Evolutionary conservation across 192 early-diverging fungal genomes (phyloP), one percentile per base, ranked within the genome.

Genomic region (Backusella parvicylindrica): DNA sequence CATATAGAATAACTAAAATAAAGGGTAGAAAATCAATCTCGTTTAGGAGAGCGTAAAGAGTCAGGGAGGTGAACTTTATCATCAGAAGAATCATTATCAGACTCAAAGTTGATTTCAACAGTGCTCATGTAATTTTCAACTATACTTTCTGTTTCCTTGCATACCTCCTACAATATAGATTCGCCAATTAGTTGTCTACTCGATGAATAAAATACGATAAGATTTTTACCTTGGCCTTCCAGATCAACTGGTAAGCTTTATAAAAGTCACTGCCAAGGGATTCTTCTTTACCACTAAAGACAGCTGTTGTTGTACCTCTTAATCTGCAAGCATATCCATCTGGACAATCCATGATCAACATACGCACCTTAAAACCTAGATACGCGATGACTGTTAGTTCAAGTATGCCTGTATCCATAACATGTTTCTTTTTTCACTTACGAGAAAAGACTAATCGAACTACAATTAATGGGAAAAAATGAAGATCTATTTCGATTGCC

Each of bases 361-460:
- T 64, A 64, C 53, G 23, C 21, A 60, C 21, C 23, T 28, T 26
- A 28, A 60, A 60, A 28, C 18, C 23, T 28, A 60, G 28, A 28
- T 60, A 60, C 63, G 63, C 63, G 63, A 64, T 64, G 32, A 30
- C 63, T 64, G 31, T 32, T 64, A 64, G 63, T 64, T 64, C 30
- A 33, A 32, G 11, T 64, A 64, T 64, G 30, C 63, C 63, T 64
- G 63, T 64, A 12, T 64, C 32, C 63, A 33, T 64, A 64, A 64
- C 31, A 64, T 64, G 30, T 60, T 64, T 64, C 21, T 56, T 64
- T 64, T 64, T 64, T 64, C 63, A 33, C 63, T 64, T 64, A 64
- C 31, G 30, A 64, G 12, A 64, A 32, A 64, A 64, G 63, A 64
- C 31, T 33, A 64, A 33, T 64, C 63, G 30, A 64, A 33, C 63